phyloP scores from a whole-genome alignment of 768 basidiomycete genomes.

The Tylopilus plumbeoviolaceoides region DNA sequence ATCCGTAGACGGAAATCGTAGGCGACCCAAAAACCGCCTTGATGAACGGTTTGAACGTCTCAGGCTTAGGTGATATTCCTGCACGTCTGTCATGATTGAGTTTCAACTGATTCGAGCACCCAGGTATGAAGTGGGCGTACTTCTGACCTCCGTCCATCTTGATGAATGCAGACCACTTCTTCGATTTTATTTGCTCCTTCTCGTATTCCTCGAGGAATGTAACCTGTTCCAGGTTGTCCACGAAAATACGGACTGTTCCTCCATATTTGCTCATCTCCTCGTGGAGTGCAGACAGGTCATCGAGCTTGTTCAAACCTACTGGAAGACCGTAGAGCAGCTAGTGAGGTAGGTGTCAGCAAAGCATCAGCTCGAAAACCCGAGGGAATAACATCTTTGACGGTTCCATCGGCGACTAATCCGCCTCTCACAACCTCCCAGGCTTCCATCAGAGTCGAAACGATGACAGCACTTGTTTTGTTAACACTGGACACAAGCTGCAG shows the following conservation, averaged over 20 bases:
- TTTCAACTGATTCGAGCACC: not conserved
- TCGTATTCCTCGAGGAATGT: slow-evolving; percentile 60
- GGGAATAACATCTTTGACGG: slow-evolving; percentile 65
- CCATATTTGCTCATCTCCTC: slow-evolving; percentile 51
- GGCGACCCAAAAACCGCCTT: slow-evolving; percentile 48
- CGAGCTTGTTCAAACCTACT: slow-evolving; percentile 62
- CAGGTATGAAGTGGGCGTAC: slow-evolving; percentile 39
- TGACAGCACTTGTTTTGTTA: slow-evolving; percentile 55
- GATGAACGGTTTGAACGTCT: slow-evolving; percentile 54
- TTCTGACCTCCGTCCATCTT: slow-evolving; percentile 77
- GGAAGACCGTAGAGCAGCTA: slow-evolving; percentile 85
- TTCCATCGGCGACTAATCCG: slow-evolving; percentile 66
- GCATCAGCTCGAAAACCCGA: not conserved
- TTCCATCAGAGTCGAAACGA: slow-evolving; percentile 83
- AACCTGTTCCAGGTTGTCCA: slow-evolving; percentile 77
- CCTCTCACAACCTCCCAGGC: slow-evolving; percentile 68
- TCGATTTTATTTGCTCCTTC: slow-evolving; percentile 33
- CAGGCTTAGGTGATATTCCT: slow-evolving; percentile 53
- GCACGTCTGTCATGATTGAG: slow-evolving; percentile 55
- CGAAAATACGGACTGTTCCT: slow-evolving; percentile 60
- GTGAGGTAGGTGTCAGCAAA: not conserved
- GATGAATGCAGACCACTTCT: slow-evolving; percentile 73
- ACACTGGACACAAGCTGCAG: slow-evolving; percentile 59
- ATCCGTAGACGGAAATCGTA: slow-evolving; percentile 66
- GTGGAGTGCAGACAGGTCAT: slow-evolving; percentile 60